Percentiles rank a stretch among this genome's conserved stretches.
Evolutionary conservation across 2,329 filamentous ascomycete species (phyloP).

Genomic region (Pyrenophora teres): DNA sequence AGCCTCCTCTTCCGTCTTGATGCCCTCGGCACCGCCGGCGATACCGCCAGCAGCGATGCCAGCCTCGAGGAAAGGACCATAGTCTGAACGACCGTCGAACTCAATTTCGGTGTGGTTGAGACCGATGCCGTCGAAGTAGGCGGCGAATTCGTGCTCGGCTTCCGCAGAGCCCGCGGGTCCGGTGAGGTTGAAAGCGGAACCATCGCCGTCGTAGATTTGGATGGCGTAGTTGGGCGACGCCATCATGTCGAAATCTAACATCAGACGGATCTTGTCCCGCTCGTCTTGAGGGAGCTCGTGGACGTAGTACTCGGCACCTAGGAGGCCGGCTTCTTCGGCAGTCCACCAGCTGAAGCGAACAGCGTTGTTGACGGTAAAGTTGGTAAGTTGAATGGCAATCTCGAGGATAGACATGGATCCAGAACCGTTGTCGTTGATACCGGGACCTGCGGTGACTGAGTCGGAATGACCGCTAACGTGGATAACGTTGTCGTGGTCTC

Average conservation of each 20-base stretch:
- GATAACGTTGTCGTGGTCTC: constrained; percentile 64
- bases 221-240: constrained; percentile 64
- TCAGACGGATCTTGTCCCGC: constrained; percentile 65
- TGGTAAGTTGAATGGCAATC: constrained; percentile 64
- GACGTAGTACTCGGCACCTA: constrained; percentile 65
- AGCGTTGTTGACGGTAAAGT: constrained; percentile 72
- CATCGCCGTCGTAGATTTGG: constrained; percentile 63
- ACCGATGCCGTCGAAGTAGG: constrained; percentile 39
- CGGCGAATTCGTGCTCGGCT: constrained; percentile 63
- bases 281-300: constrained; percentile 54
- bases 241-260: constrained; percentile 76
- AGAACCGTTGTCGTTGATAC: constrained; percentile 79
- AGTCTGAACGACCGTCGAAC: constrained; percentile 81
- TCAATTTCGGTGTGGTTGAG: constrained; percentile 65
- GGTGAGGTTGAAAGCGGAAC: constrained; percentile 58
- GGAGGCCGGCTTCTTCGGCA: constrained; percentile 66
- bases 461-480: constrained; percentile 64
- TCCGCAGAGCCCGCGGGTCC: constrained; percentile 69
- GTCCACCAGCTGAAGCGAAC: constrained; percentile 71
- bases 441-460: constrained; percentile 65
- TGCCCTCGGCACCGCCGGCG: constrained; percentile 75
- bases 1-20: constrained; percentile 72
- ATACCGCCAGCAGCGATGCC: constrained; percentile 77
- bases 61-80: constrained; percentile 73
- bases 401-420: constrained; percentile 66